phyloP scores from a whole-genome alignment of 495 filamentous ascomycete species.

The Neurospora sp. region DNA sequence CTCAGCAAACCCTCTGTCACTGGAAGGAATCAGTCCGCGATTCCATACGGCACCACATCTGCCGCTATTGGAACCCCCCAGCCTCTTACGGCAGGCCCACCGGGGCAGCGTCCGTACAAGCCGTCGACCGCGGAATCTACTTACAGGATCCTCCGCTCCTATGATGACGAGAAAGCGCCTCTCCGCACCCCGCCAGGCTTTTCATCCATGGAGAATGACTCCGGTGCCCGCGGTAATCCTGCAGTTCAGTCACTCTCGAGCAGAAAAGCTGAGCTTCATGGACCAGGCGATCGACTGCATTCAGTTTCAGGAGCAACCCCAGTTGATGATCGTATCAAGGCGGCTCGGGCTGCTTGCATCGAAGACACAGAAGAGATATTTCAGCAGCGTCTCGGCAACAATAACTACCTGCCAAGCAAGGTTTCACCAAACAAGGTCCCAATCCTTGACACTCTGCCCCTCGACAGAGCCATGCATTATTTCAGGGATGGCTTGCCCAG shows the following conservation, averaged over 20 bases:
- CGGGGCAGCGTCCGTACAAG: slow-evolving; percentile 31
- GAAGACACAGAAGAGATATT: background rate
- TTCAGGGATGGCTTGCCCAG: slow-evolving; percentile 9
- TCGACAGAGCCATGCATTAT: slow-evolving; percentile 9
- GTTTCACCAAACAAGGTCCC: background rate
- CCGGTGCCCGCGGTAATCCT: background rate
- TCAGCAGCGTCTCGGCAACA: background rate
- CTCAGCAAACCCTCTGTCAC: background rate
- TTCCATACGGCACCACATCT: slow-evolving; percentile 6
- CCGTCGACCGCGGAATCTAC: slow-evolving; percentile 19
- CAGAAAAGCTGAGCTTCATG: background rate
- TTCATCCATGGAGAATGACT: background rate
- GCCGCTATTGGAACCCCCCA: slow-evolving; percentile 27
- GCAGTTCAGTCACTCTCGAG: background rate
- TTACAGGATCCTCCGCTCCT: background rate
- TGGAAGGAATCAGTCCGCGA: slow-evolving; percentile 1
- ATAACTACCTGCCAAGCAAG: background rate
- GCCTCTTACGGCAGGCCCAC: slow-evolving; percentile 38
- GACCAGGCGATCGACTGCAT: background rate
- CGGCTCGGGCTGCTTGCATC: background rate
- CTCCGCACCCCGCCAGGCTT: background rate
- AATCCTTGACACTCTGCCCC: slow-evolving; percentile 15
- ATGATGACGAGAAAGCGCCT: background rate
- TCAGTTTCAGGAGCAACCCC: background rate
- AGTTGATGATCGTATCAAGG: background rate